phyloP scores from a whole-genome alignment of 2,329 filamentous ascomycete genomes.

The Pseudogymnoascus sp. region DNA sequence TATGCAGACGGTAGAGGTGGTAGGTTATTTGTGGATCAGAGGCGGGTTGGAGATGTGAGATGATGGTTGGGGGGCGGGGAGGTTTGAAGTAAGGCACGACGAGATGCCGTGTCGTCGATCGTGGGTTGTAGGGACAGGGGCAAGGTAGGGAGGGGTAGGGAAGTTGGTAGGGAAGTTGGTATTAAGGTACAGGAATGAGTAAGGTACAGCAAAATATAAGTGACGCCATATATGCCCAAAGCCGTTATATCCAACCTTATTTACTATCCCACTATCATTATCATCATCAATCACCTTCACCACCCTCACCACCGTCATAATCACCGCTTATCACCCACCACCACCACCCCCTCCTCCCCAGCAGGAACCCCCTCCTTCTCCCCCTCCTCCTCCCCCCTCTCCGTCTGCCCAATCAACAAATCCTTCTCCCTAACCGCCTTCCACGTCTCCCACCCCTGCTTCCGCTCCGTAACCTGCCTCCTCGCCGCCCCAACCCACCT shows the following conservation, averaged over 20 bases:
- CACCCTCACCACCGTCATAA: too few species aligned
- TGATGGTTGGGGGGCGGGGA: too few species aligned
- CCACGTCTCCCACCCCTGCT: slow-evolving; percentile 29
- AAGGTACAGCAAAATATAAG: background rate
- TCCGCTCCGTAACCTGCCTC: background rate
- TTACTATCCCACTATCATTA: background rate
- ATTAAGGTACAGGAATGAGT: background rate
- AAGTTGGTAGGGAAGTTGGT: background rate
- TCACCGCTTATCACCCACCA: background rate
- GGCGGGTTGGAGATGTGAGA: too few species aligned
- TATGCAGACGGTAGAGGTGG: too few species aligned
- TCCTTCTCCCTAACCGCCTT: slow-evolving; percentile 41
- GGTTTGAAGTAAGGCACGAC: too few species aligned
- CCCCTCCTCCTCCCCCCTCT: background rate
- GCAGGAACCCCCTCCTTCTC: background rate
- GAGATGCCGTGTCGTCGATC: too few species aligned
- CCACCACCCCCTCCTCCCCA: background rate
- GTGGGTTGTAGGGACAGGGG: background rate
- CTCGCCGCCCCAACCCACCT: slow-evolving; percentile 36
- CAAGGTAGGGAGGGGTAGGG: background rate
- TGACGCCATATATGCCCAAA: background rate
- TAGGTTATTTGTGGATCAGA: too few species aligned
- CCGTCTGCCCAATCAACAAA: slow-evolving; percentile 31
- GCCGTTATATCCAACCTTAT: background rate
- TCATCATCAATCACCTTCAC: background rate